Evolutionary conservation across 2,329 filamentous ascomycete genomes (phyloP), one percentile per base, ranked within the genome.

Genomic region (Colletotrichum tropicale): DNA sequence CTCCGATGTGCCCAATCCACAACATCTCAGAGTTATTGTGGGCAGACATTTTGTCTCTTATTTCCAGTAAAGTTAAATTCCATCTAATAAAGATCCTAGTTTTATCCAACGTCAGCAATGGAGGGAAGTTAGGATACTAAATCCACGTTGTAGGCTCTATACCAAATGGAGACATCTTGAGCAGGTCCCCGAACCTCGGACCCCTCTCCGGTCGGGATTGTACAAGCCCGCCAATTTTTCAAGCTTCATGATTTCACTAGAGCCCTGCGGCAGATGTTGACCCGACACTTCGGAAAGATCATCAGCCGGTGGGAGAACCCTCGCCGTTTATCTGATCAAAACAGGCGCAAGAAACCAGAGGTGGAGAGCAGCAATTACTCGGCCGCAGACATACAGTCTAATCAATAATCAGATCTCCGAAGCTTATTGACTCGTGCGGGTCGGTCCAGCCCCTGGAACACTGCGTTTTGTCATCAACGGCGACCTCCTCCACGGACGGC

Each of bases 31-130:
- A 62, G 30, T 38, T 13, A 56, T 13, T 12, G 32, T n/a, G n/a
- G 9, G 21, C 30, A 58, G 21, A 36, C 8, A 52, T 15, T 16
- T 69, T 36, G 21, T 62, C 21, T 26, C 4, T 36, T 64, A 16
- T 30, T 32, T 36, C n/a, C 18, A 32, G 24, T 43, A 55, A 21
- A 61, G 52, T 52, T 18, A 60, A 18, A 32, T 38, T 16, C 12
- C 26, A 21, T n/a, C n/a, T 30, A 18, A 15, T 13, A 18, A n/a
- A 15, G 18, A n/a, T 12, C 18, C 34, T 75, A 21, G 55, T n/a
- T 66, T 2, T 24, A 43, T 62, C 62, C 62, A 55, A 72, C 61
- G 68, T 74, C 67, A 74, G 71, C 71, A 52, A 28, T 32, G n/a
- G 5, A 36, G 58, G 55, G 56, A 10, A 61, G 18, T 28, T 18